Conservation (phyloP, 108 stramenopile genomes). For the Phaeodactylum tricornutum region DNA sequence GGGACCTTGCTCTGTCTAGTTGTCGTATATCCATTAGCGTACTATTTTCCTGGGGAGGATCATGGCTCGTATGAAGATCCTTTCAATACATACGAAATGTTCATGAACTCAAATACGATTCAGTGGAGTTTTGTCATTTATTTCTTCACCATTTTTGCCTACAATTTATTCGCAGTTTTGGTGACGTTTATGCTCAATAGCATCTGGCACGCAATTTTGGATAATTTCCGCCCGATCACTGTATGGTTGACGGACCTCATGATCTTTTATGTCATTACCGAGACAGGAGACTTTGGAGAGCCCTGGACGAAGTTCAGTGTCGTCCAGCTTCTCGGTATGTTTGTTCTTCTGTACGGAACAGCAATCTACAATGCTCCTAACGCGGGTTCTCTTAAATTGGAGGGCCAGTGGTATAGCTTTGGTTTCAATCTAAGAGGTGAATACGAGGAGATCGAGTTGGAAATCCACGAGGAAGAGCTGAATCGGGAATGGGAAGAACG, state of each 20-base stretch:
- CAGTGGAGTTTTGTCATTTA: constrained; percentile 64
- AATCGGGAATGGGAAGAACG: constrained; percentile 57
- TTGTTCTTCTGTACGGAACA: constrained; percentile 89
- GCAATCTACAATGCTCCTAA: constrained; percentile 92
- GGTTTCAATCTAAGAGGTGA: constrained; percentile 50
- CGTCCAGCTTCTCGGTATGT: constrained; percentile 84
- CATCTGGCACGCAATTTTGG: constrained; percentile 96
- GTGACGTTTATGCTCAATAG: constrained; percentile 87
- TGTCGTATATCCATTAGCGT: constrained; percentile 76
- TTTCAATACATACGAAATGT: constrained; percentile 70
- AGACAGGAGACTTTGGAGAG: constrained; percentile 67
- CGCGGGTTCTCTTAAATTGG: constrained; percentile 63
- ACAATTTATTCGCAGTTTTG: constrained; percentile 92
- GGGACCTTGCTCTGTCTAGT: constrained; percentile 67
- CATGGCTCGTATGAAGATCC: constrained; percentile 86
- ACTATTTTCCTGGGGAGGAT: constrained; percentile 77
- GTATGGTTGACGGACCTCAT: constrained; percentile 83
- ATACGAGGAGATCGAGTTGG: constrained; percentile 44
- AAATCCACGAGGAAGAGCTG: constrained; percentile 31
- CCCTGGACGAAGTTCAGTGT: constrained; percentile 77
- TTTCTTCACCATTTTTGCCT: constrained; percentile 82
- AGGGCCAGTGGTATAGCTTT: constrained; percentile 63
- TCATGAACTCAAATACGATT: constrained; percentile 47
- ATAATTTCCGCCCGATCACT: constrained; percentile 93
- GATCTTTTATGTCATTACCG: constrained; percentile 77